Evolutionary conservation across 257 asterid species (phyloP).

Genomic region (Penstemon newberryi): DNA sequence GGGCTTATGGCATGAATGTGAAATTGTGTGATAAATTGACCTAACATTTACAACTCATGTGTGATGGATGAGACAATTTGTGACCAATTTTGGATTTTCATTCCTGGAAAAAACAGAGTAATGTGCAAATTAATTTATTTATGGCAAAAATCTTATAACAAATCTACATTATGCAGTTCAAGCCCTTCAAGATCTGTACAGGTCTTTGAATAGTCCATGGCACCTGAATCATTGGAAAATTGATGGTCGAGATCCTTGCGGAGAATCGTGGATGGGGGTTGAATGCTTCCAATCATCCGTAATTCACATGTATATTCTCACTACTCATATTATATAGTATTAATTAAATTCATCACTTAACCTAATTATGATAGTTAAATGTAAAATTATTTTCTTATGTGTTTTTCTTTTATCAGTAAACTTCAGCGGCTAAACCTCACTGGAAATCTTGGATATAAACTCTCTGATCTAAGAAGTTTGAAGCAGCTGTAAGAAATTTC

Average conservation of each 20-base stretch:
- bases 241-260: conserved; percentile 87
- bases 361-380: not conserved
- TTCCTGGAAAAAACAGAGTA: not conserved
- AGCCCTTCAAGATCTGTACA: conserved; percentile 72
- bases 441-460: conserved; percentile 63
- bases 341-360: not conserved
- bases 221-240: conserved; percentile 63
- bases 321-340: not conserved
- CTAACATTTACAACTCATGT: not conserved
- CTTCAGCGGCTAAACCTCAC: conserved; percentile 67
- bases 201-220: conserved; percentile 61
- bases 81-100: not conserved
- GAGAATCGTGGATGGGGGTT: conserved; percentile 77
- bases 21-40: not conserved
- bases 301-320: conserved; percentile 54
- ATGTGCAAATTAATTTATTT: not conserved
- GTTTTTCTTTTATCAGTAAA: conserved; percentile 43
- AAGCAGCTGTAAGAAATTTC: conserved; percentile 64
- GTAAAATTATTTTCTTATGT: not conserved
- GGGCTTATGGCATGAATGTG: not conserved
- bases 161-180: conserved; percentile 50
- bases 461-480: conserved; percentile 57
- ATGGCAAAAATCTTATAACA: conserved; percentile 11
- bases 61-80: not conserved
- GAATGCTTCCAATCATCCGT: conserved; percentile 64